Percentiles rank a stretch among this genome's conserved stretches.
phyloP scores from a whole-genome alignment of 768 basidiomycete species.

The Tubosaeta sp. region DNA sequence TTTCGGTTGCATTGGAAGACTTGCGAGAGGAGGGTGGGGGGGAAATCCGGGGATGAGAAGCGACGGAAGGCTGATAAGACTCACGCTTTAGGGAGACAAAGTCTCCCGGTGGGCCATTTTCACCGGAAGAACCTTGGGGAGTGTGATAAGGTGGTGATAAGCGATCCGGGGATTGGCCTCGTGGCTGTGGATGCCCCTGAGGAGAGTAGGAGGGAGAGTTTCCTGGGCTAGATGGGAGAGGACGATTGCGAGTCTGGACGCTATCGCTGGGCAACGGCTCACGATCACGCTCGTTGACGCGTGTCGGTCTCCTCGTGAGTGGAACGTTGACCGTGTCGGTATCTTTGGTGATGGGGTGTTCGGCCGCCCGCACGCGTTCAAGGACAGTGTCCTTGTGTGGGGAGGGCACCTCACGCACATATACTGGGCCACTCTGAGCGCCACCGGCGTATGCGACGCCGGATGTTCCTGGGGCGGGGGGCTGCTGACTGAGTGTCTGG shows the following conservation, averaged over 20 bases:
- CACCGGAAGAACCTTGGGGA: conserved; percentile 44
- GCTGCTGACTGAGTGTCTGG: conserved; percentile 47
- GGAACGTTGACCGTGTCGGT: neutral
- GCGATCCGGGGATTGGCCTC: conserved; percentile 51
- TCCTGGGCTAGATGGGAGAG: conserved; percentile 35
- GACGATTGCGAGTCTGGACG: conserved; percentile 20
- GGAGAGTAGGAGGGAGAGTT: conserved; percentile 39
- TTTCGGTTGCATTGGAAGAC: conserved; percentile 19
- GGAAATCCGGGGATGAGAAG: conserved; percentile 17
- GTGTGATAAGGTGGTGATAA: conserved; percentile 47
- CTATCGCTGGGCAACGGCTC: conserved; percentile 34
- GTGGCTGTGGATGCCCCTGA: conserved; percentile 36
- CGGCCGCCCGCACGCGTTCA: conserved; percentile 51
- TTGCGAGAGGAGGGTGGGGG: conserved; percentile 30
- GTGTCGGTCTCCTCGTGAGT: conserved; percentile 18
- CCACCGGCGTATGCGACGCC: conserved; percentile 47
- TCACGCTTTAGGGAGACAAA: conserved; percentile 48
- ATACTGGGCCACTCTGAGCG: conserved; percentile 36
- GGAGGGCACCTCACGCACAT: conserved; percentile 35
- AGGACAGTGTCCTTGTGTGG: conserved; percentile 48
- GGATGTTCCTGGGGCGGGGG: conserved; percentile 34
- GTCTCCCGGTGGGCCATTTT: conserved; percentile 35
- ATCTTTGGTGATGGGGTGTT: conserved; percentile 31
- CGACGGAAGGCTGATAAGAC: conserved; percentile 31
- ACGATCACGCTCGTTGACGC: conserved; percentile 32